Base-by-base conservation (phyloP, 345 rosid genomes). In the Citrus medica region DNA sequence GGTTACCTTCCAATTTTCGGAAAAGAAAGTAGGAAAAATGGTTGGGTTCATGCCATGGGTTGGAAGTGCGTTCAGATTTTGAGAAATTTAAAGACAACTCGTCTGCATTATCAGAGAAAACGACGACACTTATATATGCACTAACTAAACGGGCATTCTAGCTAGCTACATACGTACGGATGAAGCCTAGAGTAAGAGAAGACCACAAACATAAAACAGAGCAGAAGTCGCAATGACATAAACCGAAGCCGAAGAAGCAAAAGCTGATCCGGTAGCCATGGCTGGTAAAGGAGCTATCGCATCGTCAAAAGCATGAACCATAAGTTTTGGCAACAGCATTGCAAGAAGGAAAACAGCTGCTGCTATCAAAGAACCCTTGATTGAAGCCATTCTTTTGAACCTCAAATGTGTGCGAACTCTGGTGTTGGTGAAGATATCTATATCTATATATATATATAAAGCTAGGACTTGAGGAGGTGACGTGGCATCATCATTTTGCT, bases 401-500 rank as follows among this genome's bases (percentile, higher is more conserved):
- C 19, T 16, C 67, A 13, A 33, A 14, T 64, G 67, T 1, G 58
- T 53, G n/a, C 6, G 22, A 28, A 33, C 17, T 30, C 38, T 30
- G 24, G 8, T 32, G 68, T 12, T 5, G 68, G 22, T 14, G 38
- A 30, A 7, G 22, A 3, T 65, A 37, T 2, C n/a, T 30, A 30
- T 30, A 30, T n/a, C n/a, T n/a, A n/a, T n/a, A 2, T 28, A 28
- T 28, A 28, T 28, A 28, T 28, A 28, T 28, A 28, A 1, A 28
- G 1, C 3, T 28, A 0, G 0, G 3, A 28, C 3, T 28, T 28
- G 30, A 28, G 30, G 3, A 28, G 30, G 30, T 28, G 30, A 28
- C 2, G 3, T 28, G 3, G 30, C 30, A 28, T 28, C 3, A 2
- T 0, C 3, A n/a, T n/a, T n/a, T n/a, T n/a, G n/a, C n/a, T n/a